These are phyloP conservation scores for Picochlorum costavermella DNA, from an alignment of 139 green algal genomes.

Conservation along the genomic window DNA sequence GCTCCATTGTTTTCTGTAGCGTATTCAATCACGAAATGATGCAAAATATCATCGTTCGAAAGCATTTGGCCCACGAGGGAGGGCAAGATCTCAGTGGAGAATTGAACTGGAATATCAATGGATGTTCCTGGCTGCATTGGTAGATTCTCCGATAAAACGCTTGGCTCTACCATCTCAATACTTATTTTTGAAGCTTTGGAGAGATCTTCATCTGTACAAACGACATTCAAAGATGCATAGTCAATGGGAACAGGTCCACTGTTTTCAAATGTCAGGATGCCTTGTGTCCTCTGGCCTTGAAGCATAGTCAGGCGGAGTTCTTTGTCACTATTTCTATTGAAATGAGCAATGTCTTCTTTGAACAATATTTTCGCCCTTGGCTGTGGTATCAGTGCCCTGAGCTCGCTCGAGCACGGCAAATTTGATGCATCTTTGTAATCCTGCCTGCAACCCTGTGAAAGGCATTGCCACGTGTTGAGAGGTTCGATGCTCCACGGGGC, in stretches of 20 bases:
- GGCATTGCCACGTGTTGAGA: too few species aligned
- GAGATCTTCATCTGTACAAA: not conserved
- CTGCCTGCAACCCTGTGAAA: too few species aligned
- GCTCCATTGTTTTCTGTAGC: too few species aligned
- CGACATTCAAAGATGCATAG: not conserved
- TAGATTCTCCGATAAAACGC: slow-evolving; percentile 6
- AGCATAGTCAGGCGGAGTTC: not conserved
- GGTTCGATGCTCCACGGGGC: slow-evolving; percentile 28
- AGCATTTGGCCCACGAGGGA: too few species aligned
- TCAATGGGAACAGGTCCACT: not conserved
- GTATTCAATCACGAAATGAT: too few species aligned
- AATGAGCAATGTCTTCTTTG: too few species aligned
- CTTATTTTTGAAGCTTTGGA: not conserved
- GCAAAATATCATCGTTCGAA: too few species aligned
- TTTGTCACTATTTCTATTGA: too few species aligned
- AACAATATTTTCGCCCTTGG: too few species aligned
- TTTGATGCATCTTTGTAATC: too few species aligned
- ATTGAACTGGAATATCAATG: slow-evolving; percentile 13
- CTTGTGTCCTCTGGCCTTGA: not conserved
- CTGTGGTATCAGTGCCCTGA: too few species aligned
- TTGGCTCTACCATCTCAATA: slow-evolving; percentile 9
- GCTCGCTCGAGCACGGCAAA: too few species aligned
- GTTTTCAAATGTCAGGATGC: not conserved
- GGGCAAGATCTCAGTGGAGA: not conserved
- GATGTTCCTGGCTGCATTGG: slow-evolving; percentile 17